Percentiles rank a stretch among this genome's conserved stretches.
Evolutionary conservation across 495 filamentous ascomycete genomes (phyloP).

Genomic region (Daldinia caldariorum): DNA sequence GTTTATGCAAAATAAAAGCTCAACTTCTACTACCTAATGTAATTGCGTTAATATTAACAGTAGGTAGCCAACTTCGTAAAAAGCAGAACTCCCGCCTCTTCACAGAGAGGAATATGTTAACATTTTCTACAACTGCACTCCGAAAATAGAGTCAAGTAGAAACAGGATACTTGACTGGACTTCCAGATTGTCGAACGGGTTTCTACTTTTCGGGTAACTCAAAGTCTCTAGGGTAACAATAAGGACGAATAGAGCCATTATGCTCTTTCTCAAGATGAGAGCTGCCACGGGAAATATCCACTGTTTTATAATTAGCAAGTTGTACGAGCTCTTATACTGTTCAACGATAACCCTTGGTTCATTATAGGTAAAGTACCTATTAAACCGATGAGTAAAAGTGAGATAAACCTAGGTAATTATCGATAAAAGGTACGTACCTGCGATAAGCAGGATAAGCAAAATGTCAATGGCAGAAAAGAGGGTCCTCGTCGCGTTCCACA

Average conservation of each 20-base stretch:
- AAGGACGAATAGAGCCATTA: background rate
- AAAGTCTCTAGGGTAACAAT: background rate
- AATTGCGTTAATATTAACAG: no score
- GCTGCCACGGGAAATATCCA: background rate
- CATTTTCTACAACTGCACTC: background rate
- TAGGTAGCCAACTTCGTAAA: no score
- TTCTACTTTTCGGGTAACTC: background rate
- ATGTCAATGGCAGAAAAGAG: constrained; percentile 33
- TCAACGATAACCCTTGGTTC: background rate
- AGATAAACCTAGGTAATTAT: no score
- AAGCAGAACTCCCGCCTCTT: no score
- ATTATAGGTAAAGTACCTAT: no score
- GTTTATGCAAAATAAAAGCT: no score
- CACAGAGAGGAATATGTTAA: background rate
- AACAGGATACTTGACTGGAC: background rate
- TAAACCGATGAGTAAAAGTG: no score
- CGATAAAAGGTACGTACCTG: constrained; percentile 4
- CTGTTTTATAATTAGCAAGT: no score
- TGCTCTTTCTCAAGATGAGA: background rate
- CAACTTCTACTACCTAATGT: no score
- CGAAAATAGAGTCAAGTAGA: background rate
- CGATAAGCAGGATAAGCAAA: constrained; percentile 17
- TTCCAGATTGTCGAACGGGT: background rate
- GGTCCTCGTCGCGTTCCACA: constrained; percentile 30
- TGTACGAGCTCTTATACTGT: background rate